A percentile compares a stretch with the other conserved stretches of the same genome.
Conservation (phyloP, 1,284 basidiomycete genomes). For the Marasmius tenuissimus region DNA sequence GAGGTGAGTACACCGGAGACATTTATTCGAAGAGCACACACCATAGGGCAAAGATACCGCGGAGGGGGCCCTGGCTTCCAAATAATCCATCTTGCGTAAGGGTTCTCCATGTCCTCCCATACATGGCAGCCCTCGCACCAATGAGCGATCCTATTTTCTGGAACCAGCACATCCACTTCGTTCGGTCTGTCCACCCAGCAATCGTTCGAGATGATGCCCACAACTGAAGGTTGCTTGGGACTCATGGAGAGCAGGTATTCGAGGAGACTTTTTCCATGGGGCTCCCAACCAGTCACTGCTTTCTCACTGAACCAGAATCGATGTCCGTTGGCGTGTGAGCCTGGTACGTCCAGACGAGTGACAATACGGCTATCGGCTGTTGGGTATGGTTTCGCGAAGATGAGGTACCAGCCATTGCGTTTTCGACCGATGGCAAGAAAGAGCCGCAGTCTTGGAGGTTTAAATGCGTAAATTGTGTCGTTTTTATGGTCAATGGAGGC, state of each 20-base stretch:
- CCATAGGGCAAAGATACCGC: constrained; percentile 21
- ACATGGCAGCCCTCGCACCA: constrained; percentile 18
- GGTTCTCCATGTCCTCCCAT: constrained; percentile 17
- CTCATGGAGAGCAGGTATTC: constrained; percentile 17
- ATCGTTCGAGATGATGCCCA: constrained; percentile 13
- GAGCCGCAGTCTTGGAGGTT: constrained; percentile 13
- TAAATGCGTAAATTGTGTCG: constrained; percentile 9
- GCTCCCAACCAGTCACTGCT: constrained; percentile 21
- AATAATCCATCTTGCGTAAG: constrained; percentile 13
- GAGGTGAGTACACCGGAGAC: neutral
- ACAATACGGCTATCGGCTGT: constrained; percentile 19
- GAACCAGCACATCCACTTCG: constrained; percentile 20
- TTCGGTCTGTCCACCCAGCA: neutral
- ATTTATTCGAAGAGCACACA: constrained; percentile 2
- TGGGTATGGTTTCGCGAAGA: constrained; percentile 18
- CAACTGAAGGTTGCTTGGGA: constrained; percentile 12
- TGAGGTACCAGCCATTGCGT: constrained; percentile 18
- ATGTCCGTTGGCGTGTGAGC: neutral
- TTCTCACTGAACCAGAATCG: constrained; percentile 19
- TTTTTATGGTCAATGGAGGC: neutral
- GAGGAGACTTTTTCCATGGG: constrained; percentile 15
- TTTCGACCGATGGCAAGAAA: constrained; percentile 21
- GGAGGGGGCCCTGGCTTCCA: constrained; percentile 10
- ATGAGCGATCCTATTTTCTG: constrained; percentile 15
- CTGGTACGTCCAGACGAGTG: constrained; percentile 15